phyloP scores from a whole-genome alignment of 2,329 filamentous ascomycete species.

The Lizonia empirigonia region DNA sequence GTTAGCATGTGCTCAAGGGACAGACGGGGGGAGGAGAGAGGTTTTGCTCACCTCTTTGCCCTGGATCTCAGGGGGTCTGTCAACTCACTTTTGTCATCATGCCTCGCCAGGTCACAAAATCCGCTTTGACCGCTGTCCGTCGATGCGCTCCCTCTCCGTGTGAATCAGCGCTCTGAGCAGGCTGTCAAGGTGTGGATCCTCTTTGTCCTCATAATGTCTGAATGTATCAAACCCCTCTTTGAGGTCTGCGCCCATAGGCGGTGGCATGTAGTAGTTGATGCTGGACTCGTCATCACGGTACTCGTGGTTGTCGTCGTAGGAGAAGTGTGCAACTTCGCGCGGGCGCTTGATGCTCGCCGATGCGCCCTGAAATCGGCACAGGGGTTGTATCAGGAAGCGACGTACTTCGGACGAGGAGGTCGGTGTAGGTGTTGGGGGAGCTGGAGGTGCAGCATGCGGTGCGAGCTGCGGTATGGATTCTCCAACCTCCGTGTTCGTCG shows the following conservation, averaged over 20 bases:
- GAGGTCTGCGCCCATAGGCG: constrained; percentile 71
- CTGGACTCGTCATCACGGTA: constrained; percentile 79
- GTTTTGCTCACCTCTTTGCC: constrained; percentile 22
- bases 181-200: constrained; percentile 87
- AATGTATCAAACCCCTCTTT: constrained; percentile 83
- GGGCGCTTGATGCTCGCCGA: constrained; percentile 45
- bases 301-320: constrained; percentile 82
- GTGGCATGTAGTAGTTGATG: constrained; percentile 86
- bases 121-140: constrained; percentile 69
- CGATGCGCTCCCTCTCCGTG: constrained; percentile 68
- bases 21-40: constrained; percentile 19
- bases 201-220: constrained; percentile 77
- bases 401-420: constrained; percentile 7
- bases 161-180: constrained; percentile 76
- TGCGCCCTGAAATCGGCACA: constrained; percentile 42
- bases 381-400: constrained; percentile 39
- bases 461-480: neutral
- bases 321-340: constrained; percentile 91
- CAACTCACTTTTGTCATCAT: constrained; percentile 92
- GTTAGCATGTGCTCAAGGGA: constrained; percentile 6
- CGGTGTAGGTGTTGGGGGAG: neutral
- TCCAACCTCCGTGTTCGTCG: neutral
- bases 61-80: neutral
- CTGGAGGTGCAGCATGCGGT: neutral
- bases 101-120: constrained; percentile 91